A percentile compares a stretch with the other conserved stretches of the same genome.
Evolutionary conservation across 2,329 filamentous ascomycete species (phyloP).

Genomic region (Neoscytalidium dimidiatum): DNA sequence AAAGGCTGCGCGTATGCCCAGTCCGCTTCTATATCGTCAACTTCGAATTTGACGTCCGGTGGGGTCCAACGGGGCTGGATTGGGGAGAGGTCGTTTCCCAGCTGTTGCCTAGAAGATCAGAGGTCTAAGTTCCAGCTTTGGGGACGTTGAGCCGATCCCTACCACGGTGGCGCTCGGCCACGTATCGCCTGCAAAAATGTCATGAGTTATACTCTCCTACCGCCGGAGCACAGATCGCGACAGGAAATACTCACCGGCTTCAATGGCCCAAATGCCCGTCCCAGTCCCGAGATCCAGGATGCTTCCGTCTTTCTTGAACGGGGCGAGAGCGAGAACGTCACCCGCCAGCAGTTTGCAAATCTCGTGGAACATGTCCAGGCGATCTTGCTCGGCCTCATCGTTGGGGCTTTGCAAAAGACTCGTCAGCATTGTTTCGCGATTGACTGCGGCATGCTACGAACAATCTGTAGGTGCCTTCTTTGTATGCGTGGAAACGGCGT

Average conservation of each 20-base stretch:
- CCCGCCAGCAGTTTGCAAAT: not conserved
- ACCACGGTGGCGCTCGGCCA: slow-evolving; percentile 33
- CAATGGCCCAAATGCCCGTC: slow-evolving; percentile 20
- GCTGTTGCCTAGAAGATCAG: not conserved
- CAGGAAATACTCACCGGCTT: not conserved
- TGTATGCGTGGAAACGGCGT: slow-evolving; percentile 40
- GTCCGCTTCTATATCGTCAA: slow-evolving; percentile 62
- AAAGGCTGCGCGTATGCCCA: slow-evolving; percentile 57
- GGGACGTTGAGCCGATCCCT: not conserved
- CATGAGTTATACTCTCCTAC: no score
- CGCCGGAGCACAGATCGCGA: not conserved
- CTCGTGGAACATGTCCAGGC: slow-evolving; percentile 19
- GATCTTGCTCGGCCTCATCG: slow-evolving; percentile 19
- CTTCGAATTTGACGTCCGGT: slow-evolving; percentile 62
- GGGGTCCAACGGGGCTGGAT: slow-evolving; percentile 56
- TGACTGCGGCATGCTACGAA: not conserved
- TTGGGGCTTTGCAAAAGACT: slow-evolving; percentile 6
- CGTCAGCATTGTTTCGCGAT: not conserved
- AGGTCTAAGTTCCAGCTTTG: not conserved
- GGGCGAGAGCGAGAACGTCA: slow-evolving; percentile 24
- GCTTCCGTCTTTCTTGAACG: slow-evolving; percentile 18
- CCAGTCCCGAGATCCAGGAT: slow-evolving; percentile 31
- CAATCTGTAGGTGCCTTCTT: slow-evolving; percentile 25
- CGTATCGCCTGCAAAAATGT: slow-evolving; percentile 31
- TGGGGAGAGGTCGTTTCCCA: slow-evolving; percentile 49